Conservation (phyloP, 208 protist species). For the Tritrichomonas foetus region DNA sequence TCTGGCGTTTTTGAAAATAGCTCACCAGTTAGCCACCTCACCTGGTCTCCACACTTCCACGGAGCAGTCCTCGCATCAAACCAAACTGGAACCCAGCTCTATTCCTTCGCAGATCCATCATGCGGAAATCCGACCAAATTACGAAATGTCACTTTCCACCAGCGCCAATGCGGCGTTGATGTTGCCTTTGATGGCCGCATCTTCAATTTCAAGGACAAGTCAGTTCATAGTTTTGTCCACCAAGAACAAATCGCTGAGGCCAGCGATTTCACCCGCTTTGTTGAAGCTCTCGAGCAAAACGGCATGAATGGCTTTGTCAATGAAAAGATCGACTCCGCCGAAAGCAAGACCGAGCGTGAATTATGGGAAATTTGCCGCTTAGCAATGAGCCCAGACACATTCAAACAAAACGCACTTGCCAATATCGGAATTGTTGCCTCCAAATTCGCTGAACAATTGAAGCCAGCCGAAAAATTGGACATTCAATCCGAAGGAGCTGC, state of each 20-base stretch:
- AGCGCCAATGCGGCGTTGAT: not conserved
- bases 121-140: not conserved
- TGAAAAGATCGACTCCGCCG: not conserved
- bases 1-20: not conserved
- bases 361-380: not conserved
- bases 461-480: not conserved
- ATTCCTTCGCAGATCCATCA: constrained; percentile 18
- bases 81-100: not conserved
- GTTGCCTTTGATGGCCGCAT: not conserved
- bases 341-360: not conserved
- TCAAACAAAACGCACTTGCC: not conserved
- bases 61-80: not conserved
- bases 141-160: not conserved
- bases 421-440: not conserved
- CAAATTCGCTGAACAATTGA: not conserved
- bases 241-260: constrained; percentile 17
- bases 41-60: not conserved
- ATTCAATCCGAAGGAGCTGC: not conserved
- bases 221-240: not conserved
- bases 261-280: not conserved
- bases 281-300: not conserved
- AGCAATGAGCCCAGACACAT: not conserved
- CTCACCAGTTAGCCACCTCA: not conserved
- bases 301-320: not conserved
- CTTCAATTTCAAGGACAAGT: not conserved